These are phyloP conservation scores for Lactifluus subvellereus DNA, from an alignment of 768 basidiomycete species.

Conservation along the genomic window DNA sequence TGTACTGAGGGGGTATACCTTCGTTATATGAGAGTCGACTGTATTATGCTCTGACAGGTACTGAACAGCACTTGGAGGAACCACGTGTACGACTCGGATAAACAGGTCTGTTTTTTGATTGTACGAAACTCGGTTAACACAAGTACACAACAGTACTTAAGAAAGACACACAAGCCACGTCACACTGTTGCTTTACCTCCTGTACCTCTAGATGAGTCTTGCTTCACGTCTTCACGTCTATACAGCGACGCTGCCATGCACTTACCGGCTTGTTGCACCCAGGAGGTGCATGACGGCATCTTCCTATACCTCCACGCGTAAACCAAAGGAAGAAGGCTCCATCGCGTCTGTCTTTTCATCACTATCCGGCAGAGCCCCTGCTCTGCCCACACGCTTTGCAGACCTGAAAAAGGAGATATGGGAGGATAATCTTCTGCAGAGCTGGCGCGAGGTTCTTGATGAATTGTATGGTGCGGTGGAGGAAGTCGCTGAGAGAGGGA, in stretches of 20 bases:
- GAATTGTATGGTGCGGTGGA: slow-evolving; percentile 44
- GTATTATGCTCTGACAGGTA: too few relatives aligned
- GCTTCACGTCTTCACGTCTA: background rate
- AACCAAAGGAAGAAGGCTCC: slow-evolving; percentile 33
- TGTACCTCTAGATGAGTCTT: background rate
- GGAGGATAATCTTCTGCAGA: slow-evolving; percentile 39
- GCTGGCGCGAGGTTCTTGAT: slow-evolving; percentile 50
- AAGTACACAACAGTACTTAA: too few relatives aligned
- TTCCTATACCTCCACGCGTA: background rate
- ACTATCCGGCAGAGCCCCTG: slow-evolving; percentile 35
- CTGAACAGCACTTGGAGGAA: too few relatives aligned
- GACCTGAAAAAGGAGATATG: slow-evolving; percentile 54
- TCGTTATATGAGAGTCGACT: too few relatives aligned
- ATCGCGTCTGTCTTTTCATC: slow-evolving; percentile 46
- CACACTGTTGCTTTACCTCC: background rate
- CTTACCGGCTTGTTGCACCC: background rate
- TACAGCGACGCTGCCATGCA: background rate
- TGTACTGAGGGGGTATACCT: too few relatives aligned
- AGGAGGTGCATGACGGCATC: slow-evolving; percentile 2
- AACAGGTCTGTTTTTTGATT: background rate
- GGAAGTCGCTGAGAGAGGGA: slow-evolving; percentile 44
- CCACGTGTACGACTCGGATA: too few relatives aligned
- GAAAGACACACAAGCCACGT: background rate
- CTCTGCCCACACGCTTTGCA: slow-evolving; percentile 51
- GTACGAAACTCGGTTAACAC: background rate